A percentile compares a stretch with the other conserved stretches of the same genome.
phyloP scores from a whole-genome alignment of 139 green algal species.

The Picochlorum sp. region DNA sequence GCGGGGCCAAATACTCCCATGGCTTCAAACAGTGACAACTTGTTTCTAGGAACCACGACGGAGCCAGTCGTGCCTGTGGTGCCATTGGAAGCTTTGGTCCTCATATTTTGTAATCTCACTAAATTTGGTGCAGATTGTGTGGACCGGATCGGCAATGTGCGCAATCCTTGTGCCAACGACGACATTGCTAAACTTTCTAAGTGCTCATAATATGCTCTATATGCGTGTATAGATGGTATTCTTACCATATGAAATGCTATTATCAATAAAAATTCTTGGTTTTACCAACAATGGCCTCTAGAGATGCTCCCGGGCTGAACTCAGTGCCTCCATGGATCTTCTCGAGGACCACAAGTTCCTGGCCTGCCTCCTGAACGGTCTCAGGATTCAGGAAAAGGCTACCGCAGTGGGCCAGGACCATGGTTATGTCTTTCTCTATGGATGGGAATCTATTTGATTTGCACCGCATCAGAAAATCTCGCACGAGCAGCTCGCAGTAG shows the following conservation, averaged over 20 bases:
- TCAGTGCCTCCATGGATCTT: conserved; percentile 33
- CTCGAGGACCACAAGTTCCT: conserved; percentile 57
- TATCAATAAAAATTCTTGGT: conserved; percentile 11
- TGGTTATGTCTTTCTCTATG: conserved; percentile 66
- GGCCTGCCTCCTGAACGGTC: conserved; percentile 32
- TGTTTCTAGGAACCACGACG: neutral
- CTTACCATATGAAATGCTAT: no score
- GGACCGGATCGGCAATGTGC: no score
- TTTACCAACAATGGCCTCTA: conserved; percentile 34
- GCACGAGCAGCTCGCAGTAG: conserved; percentile 73
- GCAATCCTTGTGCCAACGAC: no score
- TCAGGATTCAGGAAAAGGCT: conserved; percentile 59
- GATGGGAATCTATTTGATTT: conserved; percentile 50
- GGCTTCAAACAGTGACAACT: conserved; percentile 27
- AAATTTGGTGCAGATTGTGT: no score
- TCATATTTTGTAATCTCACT: no score
- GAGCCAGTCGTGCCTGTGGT: no score
- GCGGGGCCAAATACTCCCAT: conserved; percentile 59
- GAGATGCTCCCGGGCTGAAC: conserved; percentile 36
- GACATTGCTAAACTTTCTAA: no score
- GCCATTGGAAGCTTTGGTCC: no score
- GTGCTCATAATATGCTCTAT: no score
- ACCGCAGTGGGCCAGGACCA: conserved; percentile 69
- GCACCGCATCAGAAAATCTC: conserved; percentile 63
- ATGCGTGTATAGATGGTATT: no score